Conservation (phyloP, 345 rosid species). For the Melastoma malabathricum region DNA sequence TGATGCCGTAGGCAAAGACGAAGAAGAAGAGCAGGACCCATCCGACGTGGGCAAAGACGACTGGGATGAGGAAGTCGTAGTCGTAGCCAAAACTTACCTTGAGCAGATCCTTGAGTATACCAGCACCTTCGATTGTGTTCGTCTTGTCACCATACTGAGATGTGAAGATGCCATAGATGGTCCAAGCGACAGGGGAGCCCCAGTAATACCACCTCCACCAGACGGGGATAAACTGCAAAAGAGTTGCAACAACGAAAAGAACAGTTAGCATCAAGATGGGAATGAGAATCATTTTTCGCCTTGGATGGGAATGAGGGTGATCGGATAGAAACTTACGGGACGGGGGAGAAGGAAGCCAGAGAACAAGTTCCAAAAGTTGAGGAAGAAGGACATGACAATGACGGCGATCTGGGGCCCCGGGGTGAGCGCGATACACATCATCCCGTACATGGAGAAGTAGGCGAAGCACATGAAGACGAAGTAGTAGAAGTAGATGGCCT, state of each 20-base stretch:
- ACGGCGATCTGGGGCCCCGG: constrained; percentile 28
- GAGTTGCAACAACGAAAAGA: too few relatives aligned
- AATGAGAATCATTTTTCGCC: neutral
- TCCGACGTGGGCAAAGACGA: constrained; percentile 20
- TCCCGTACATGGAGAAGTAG: constrained; percentile 32
- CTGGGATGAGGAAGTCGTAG: constrained; percentile 18
- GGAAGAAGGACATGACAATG: constrained; percentile 26
- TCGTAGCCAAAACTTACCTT: constrained; percentile 19
- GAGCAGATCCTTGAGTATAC: constrained; percentile 2
- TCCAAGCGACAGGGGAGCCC: constrained; percentile 33
- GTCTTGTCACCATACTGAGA: constrained; percentile 20
- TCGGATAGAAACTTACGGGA: neutral
- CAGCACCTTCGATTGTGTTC: neutral
- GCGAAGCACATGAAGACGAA: constrained; percentile 32
- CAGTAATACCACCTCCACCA: constrained; percentile 53
- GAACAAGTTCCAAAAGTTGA: constrained; percentile 33
- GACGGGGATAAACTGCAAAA: constrained; percentile 19
- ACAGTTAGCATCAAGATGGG: too few relatives aligned
- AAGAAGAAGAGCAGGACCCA: constrained; percentile 28
- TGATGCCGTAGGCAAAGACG: constrained; percentile 30
- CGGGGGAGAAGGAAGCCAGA: constrained; percentile 25
- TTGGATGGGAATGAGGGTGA: neutral
- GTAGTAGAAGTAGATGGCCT: constrained; percentile 25
- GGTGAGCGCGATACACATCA: constrained; percentile 31
- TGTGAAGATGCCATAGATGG: constrained; percentile 26